Percentiles rank a stretch among this genome's conserved stretches.
phyloP scores from a whole-genome alignment of 192 early-diverging fungal genomes.

The Backusella tuberculispora region DNA sequence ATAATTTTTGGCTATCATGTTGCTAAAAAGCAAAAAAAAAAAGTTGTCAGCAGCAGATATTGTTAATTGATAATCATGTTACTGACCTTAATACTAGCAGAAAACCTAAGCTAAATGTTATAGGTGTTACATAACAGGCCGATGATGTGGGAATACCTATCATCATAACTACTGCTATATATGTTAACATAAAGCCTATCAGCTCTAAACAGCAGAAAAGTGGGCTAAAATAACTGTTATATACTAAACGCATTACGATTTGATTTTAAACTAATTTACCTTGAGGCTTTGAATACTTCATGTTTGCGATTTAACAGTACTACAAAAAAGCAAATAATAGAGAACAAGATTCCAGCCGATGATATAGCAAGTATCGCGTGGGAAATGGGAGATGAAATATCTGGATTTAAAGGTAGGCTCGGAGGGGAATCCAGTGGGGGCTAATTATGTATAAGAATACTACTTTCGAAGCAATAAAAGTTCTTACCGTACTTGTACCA shows the following conservation, averaged over 20 bases:
- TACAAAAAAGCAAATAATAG: slow-evolving; percentile 39
- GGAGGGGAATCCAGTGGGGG: slow-evolving; percentile 51
- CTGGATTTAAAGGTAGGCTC: slow-evolving; percentile 44
- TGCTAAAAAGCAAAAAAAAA: slow-evolving; percentile 39
- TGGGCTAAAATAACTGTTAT: slow-evolving; percentile 36
- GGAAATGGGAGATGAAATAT: slow-evolving; percentile 41
- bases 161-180: slow-evolving; percentile 42
- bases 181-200: slow-evolving; percentile 51
- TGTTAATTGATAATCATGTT: not conserved
- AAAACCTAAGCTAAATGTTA: slow-evolving; percentile 49
- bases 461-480: not conserved
- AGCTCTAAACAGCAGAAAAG: slow-evolving; percentile 57
- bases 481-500: slow-evolving; percentile 35
- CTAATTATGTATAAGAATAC: slow-evolving; percentile 3
- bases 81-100: slow-evolving; percentile 38
- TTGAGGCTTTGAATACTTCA: slow-evolving; percentile 53
- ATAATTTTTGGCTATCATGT: slow-evolving; percentile 60
- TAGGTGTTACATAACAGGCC: slow-evolving; percentile 44
- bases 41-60: not conserved
- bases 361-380: slow-evolving; percentile 44
- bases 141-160: slow-evolving; percentile 41
- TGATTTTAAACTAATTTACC: slow-evolving; percentile 37
- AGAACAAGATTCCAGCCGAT: slow-evolving; percentile 42
- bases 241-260: not conserved
- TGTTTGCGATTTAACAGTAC: slow-evolving; percentile 46